phyloP scores from a whole-genome alignment of 768 basidiomycete genomes.

The Amanita jacksonii region DNA sequence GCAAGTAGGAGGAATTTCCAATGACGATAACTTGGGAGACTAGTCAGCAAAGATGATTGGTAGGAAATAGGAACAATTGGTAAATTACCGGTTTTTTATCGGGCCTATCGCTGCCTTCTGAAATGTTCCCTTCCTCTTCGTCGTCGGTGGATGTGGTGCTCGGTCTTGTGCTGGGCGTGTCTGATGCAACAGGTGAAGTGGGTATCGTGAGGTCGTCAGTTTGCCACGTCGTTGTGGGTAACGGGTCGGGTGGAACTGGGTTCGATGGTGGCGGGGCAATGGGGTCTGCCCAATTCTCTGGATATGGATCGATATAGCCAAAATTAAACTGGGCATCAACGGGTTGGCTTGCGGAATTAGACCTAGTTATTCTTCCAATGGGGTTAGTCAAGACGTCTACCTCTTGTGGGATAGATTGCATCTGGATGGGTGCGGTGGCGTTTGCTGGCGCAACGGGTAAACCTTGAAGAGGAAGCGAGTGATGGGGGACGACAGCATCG shows the following conservation, averaged over 20 bases:
- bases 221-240: conserved; percentile 2
- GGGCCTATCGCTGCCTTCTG: conserved; percentile 30
- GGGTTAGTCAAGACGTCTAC: conserved; percentile 21
- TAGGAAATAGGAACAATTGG: background rate
- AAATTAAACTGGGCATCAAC: conserved; percentile 30
- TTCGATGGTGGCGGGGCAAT: background rate
- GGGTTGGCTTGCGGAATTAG: conserved; percentile 43
- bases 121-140: conserved; percentile 34
- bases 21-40: conserved; percentile 12
- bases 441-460: background rate
- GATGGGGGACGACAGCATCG: conserved; percentile 28
- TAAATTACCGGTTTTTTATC: conserved; percentile 6
- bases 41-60: background rate
- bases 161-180: conserved; percentile 18
- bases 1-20: conserved; percentile 19
- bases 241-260: background rate
- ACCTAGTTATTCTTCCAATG: conserved; percentile 48
- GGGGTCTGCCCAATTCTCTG: conserved; percentile 16
- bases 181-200: conserved; percentile 21
- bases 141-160: conserved; percentile 35
- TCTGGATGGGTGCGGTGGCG: conserved; percentile 10
- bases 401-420: conserved; percentile 2
- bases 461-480: conserved; percentile 28
- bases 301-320: conserved; percentile 22
- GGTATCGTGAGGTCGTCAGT: conserved; percentile 15